These are phyloP conservation scores for Botryotinia globosa DNA, from an alignment of 2,329 filamentous ascomycete species.

Conservation along the genomic window DNA sequence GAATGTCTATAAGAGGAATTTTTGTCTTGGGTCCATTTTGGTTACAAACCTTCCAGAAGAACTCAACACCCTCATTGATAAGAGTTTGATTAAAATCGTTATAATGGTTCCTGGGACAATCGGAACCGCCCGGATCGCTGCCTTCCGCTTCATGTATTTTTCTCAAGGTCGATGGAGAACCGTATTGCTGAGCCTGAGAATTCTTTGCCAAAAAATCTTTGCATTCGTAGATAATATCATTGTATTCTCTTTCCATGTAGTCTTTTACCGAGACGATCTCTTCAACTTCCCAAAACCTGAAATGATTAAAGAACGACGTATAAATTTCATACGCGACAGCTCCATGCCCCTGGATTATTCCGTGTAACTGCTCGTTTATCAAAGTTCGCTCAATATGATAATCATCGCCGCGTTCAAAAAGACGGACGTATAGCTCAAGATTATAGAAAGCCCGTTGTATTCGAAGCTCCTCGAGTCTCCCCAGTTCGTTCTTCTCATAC, in stretches of 20 bases:
- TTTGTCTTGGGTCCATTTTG: neutral
- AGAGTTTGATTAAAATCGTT: neutral
- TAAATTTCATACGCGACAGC: neutral
- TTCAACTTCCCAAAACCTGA: neutral
- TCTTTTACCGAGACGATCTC: neutral
- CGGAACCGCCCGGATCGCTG: neutral
- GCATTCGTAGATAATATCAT: neutral
- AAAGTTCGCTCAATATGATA: neutral
- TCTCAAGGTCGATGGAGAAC: neutral
- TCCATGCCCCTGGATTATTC: neutral
- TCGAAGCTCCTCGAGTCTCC: neutral
- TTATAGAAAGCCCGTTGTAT: constrained; percentile 4
- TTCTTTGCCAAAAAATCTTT: neutral
- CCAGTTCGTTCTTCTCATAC: neutral
- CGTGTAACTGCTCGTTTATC: neutral
- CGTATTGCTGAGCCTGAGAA: neutral
- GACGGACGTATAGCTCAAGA: neutral
- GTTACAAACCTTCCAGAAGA: neutral
- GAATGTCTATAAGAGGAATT: neutral
- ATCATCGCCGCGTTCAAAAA: neutral
- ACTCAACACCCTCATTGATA: neutral
- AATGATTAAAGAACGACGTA: neutral
- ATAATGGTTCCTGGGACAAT: neutral
- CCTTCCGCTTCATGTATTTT: neutral
- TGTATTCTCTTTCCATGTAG: constrained; percentile 8